A percentile compares a stretch with the other conserved stretches of the same genome.
phyloP scores from a whole-genome alignment of 371 early-diverging fungal species.

The Rhizopus arrhizus region DNA sequence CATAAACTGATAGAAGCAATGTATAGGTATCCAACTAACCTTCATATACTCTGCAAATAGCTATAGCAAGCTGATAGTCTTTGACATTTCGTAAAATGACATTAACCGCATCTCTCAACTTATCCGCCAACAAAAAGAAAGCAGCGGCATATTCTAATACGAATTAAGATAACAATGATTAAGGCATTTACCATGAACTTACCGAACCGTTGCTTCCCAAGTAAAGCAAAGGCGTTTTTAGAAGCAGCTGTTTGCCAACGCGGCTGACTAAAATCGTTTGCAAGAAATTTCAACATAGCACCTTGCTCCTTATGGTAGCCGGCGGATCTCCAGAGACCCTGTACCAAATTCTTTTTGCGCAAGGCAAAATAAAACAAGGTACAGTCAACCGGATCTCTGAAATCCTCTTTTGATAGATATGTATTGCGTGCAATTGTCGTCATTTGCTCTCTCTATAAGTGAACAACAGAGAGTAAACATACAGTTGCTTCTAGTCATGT shows the following conservation, averaged over 20 bases:
- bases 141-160: conserved; percentile 85
- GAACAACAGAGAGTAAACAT: not conserved
- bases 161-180: not conserved
- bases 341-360: conserved; percentile 81
- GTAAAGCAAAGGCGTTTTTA: conserved; percentile 95
- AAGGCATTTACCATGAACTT: conserved; percentile 19
- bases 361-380: conserved; percentile 86
- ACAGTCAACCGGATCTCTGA: conserved; percentile 82
- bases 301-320: conserved; percentile 81
- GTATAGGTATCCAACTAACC: conserved; percentile 48
- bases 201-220: conserved; percentile 94
- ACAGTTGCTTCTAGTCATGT: not conserved
- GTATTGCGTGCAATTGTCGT: conserved; percentile 87
- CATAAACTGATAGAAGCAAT: conserved; percentile 3
- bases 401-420: conserved; percentile 72
- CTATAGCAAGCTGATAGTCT: conserved; percentile 90
- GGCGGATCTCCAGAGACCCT: conserved; percentile 89
- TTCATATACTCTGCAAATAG: conserved; percentile 87
- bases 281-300: conserved; percentile 85
- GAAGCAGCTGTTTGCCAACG: conserved; percentile 92
- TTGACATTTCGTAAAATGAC: conserved; percentile 89
- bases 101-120: conserved; percentile 85
- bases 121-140: conserved; percentile 91
- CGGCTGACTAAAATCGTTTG: conserved; percentile 85
- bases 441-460: conserved; percentile 65